These are phyloP conservation scores for Elaeis guineensis DNA, from an alignment of 176 grass and related monocot species.

Conservation along the genomic window DNA sequence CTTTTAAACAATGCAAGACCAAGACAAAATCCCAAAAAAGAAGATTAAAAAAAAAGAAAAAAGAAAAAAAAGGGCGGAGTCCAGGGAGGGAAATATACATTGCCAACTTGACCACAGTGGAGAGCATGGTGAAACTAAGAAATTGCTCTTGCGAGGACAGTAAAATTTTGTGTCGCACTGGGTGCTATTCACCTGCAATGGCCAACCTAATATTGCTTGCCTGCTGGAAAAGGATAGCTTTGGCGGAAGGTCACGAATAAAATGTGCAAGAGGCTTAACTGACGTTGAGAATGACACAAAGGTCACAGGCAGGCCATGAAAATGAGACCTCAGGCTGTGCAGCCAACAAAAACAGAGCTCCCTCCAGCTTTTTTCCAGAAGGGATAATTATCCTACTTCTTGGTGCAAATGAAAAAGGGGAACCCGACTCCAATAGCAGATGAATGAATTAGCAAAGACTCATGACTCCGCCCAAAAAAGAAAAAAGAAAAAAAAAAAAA, in stretches of 20 bases:
- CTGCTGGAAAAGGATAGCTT: neutral
- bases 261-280: too few relatives aligned
- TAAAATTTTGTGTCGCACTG: neutral
- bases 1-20: neutral
- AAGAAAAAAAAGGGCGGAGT: neutral
- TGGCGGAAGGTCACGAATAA: neutral
- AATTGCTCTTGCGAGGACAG: neutral
- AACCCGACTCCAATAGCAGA: neutral
- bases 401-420: neutral
- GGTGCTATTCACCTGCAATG: neutral
- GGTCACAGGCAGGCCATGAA: neutral
- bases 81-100: neutral
- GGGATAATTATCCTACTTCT: neutral
- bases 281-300: too few relatives aligned
- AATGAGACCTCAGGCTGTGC: neutral
- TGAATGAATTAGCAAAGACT: neutral
- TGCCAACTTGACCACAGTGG: neutral
- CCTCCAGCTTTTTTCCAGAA: conserved; percentile 2
- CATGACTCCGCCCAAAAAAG: conserved; percentile 5
- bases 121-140: neutral
- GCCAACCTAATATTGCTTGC: neutral
- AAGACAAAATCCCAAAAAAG: conserved; percentile 13
- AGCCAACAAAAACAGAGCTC: neutral
- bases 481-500: conserved; percentile 8
- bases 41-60: neutral